phyloP scores from a whole-genome alignment of 1,139 yeast species.

The Debaryomyces subglobosus region DNA sequence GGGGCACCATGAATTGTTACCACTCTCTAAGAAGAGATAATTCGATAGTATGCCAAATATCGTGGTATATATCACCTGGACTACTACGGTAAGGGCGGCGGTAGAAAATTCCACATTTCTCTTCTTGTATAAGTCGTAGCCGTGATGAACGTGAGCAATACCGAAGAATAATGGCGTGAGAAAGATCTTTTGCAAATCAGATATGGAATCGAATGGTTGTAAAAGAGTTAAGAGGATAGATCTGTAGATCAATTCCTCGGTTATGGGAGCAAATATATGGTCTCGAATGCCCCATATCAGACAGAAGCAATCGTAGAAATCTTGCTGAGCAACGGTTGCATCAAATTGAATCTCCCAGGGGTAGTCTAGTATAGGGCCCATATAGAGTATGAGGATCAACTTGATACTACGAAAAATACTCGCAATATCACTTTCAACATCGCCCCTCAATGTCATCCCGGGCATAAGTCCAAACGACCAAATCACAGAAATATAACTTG shows the following conservation, averaged over 20 bases:
- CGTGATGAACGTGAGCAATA: constrained; percentile 91
- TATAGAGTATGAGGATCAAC: constrained; percentile 48
- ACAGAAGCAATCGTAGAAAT: constrained; percentile 26
- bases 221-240: constrained; percentile 55
- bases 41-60: constrained; percentile 80
- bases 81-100: constrained; percentile 44
- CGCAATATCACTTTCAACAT: constrained; percentile 24
- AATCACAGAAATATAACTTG: constrained; percentile 13
- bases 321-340: constrained; percentile 13
- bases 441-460: constrained; percentile 24
- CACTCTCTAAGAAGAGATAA: constrained; percentile 52
- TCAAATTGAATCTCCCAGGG: constrained; percentile 15
- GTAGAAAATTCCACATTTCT: constrained; percentile 27
- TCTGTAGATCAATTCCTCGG: constrained; percentile 86
- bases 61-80: constrained; percentile 75
- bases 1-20: constrained; percentile 62
- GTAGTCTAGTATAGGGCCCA: constrained; percentile 61
- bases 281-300: constrained; percentile 62
- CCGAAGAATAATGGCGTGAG: constrained; percentile 79
- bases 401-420: constrained; percentile 28
- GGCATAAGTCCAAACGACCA: constrained; percentile 31
- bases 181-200: constrained; percentile 28
- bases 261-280: constrained; percentile 76
- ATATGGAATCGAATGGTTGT: constrained; percentile 25
- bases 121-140: constrained; percentile 49